Base-by-base conservation (phyloP, 1,139 yeast genomes). In the Suhomyces bribrorum region DNA sequence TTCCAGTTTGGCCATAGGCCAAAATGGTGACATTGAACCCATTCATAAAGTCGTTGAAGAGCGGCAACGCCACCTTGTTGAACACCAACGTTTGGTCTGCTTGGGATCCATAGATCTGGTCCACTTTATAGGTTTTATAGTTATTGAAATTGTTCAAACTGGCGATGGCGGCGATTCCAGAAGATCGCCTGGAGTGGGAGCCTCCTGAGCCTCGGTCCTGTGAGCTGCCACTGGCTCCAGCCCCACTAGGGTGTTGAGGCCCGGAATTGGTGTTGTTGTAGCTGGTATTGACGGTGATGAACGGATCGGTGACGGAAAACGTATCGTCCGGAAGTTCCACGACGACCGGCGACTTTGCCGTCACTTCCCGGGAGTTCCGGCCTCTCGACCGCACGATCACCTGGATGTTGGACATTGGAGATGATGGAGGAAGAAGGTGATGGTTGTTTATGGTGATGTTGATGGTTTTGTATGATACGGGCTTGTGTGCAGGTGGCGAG, bases 351-450 rank as follows among this genome's bases (percentile, higher is more conserved):
- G 89, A 81, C 49, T 84, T 85, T 12, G 85, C 80, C 22, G 70
- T 68, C 7, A 83, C 69, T 53, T 89, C 97, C 37, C 83, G 76
- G 28, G 75, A 71, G 51, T 80, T 87, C 32, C 97, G 70, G 3
- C 87, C 95, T 37, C 97, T 74, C 57, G 97, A 89, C 49, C 97
- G 77, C 17, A 89, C 95, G 3, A 86, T 86, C 17, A 90, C 97
- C 51, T 84, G 84, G 38, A 86, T 85, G 54, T 85, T 69, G 26
- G 71, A 62, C 69, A 66, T 62, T 44, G 34, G 26, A 14, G 25
- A 29, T 22, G 8, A 14, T 12, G 25, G 32, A 7, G 14, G 29
- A 32, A 15, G 38, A 18, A 23, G 32, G 22, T 17, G 34, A 13
- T 8, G 23, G 11, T 20, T 8, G 11, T 20, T 20, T 20, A 8